These are phyloP conservation scores for Lactuca saligna DNA, from an alignment of 129 eudicot genomes.

Conservation along the genomic window DNA sequence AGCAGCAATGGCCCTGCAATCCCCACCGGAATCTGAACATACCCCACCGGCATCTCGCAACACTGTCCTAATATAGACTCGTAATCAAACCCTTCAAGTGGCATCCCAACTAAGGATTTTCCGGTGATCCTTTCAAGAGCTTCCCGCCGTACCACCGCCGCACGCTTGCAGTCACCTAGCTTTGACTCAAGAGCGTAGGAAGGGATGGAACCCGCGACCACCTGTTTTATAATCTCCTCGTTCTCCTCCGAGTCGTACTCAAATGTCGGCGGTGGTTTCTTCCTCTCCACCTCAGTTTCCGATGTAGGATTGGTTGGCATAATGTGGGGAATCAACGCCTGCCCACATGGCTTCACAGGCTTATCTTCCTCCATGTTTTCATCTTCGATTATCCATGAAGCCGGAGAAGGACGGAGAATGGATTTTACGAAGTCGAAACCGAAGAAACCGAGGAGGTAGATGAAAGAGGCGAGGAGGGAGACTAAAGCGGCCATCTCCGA, in stretches of 20 bases:
- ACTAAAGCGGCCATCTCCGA: conserved; percentile 48
- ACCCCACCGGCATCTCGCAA: conserved; percentile 60
- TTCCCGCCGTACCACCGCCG: conserved; percentile 39
- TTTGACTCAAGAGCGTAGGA: conserved; percentile 22
- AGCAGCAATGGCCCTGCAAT: conserved; percentile 60
- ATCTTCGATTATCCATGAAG: conserved; percentile 17
- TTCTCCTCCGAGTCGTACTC: conserved; percentile 21
- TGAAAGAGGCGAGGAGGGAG: conserved; percentile 52
- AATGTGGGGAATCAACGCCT: conserved; percentile 23
- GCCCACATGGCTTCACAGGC: conserved; percentile 11
- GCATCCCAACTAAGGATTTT: conserved; percentile 19
- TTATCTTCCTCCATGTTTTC: conserved; percentile 15
- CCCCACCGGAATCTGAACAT: conserved; percentile 65
- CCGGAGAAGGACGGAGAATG: conserved; percentile 26
- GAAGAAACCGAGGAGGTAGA: conserved; percentile 51
- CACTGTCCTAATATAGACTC: conserved; percentile 27
- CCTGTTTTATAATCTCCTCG: conserved; percentile 23
- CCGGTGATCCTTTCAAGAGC: conserved; percentile 35
- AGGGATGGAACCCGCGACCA: conserved; percentile 19
- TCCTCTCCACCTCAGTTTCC: background rate
- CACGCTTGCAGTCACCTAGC: conserved; percentile 28
- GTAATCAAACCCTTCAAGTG: conserved; percentile 24
- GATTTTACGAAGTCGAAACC: conserved; percentile 57
- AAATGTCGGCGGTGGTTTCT: background rate
- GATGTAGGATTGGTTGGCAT: background rate